Conservation (phyloP, 1,284 basidiomycete species). For the Microbotryum violaceum region DNA sequence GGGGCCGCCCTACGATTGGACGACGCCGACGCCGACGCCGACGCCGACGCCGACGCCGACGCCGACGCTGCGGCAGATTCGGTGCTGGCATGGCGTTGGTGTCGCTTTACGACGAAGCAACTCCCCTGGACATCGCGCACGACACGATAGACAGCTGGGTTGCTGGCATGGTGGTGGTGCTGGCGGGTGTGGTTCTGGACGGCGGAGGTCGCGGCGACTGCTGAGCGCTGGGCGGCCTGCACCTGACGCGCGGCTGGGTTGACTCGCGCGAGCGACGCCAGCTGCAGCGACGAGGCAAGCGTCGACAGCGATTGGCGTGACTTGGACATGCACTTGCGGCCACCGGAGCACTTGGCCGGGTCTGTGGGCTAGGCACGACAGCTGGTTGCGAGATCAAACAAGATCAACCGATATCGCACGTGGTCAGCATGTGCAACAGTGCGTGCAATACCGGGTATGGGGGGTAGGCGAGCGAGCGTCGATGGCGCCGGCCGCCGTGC, state of each 20-base stretch:
- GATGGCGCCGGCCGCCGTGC: too few species aligned
- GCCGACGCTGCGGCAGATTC: not conserved
- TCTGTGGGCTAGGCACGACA: too few species aligned
- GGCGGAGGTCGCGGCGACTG: not conserved
- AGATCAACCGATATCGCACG: too few species aligned
- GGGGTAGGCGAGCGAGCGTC: too few species aligned
- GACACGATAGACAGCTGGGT: not conserved
- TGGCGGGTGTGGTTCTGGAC: not conserved
- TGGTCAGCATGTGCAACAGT: too few species aligned
- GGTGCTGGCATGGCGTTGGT: slow-evolving; percentile 8
- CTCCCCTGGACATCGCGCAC: not conserved
- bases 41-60: too few species aligned
- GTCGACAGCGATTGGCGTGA: slow-evolving; percentile 19
- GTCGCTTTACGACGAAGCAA: slow-evolving; percentile 7
- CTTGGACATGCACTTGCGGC: slow-evolving; percentile 8
- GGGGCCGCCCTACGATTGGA: too few species aligned
- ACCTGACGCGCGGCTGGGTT: not conserved
- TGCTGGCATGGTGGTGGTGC: too few species aligned
- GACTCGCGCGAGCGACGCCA: slow-evolving; percentile 7
- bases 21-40: too few species aligned
- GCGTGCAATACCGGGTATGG: too few species aligned
- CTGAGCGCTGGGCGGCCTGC: not conserved
- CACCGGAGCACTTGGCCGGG: too few species aligned
- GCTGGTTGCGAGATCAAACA: too few species aligned
- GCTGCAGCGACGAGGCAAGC: slow-evolving; percentile 22